A percentile compares a stretch with the other conserved stretches of the same genome.
Evolutionary conservation across 192 early-diverging fungal species (phyloP).

Genomic region (Helicostylum pulchrum): DNA sequence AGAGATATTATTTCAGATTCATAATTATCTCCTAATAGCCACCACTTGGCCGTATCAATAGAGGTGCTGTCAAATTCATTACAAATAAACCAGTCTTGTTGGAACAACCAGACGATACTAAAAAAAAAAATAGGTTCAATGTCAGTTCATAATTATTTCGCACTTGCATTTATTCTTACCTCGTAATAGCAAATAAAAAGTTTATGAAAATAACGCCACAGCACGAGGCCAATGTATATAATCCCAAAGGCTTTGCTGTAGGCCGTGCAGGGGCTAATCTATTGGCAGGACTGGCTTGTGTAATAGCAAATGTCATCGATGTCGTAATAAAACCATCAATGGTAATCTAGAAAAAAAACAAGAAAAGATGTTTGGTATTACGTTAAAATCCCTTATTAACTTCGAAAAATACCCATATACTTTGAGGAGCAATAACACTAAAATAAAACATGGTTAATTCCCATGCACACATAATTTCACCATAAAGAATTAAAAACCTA

Average conservation of each 20-base stretch:
- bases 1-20: slow-evolving; percentile 64
- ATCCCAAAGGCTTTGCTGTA: slow-evolving; percentile 70
- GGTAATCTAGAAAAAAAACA: slow-evolving; percentile 38
- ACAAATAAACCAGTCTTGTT: slow-evolving; percentile 72
- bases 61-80: slow-evolving; percentile 70
- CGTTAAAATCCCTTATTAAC: too few species aligned
- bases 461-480: slow-evolving; percentile 63
- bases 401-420: slow-evolving; percentile 47
- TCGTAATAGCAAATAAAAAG: slow-evolving; percentile 54
- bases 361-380: too few species aligned
- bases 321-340: slow-evolving; percentile 66
- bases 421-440: slow-evolving; percentile 62
- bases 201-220: slow-evolving; percentile 72
- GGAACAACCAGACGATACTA: slow-evolving; percentile 58
- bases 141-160: neutral
- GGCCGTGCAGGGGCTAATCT: slow-evolving; percentile 59
- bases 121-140: neutral
- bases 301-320: slow-evolving; percentile 60
- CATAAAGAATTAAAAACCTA: slow-evolving; percentile 66
- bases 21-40: slow-evolving; percentile 78
- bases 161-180: slow-evolving; percentile 2
- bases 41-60: slow-evolving; percentile 67
- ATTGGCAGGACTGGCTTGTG: slow-evolving; percentile 58
- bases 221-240: slow-evolving; percentile 67
- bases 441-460: slow-evolving; percentile 73